Base-by-base conservation (phyloP, 768 basidiomycete genomes). In the Pleurotus tuber-regium region DNA sequence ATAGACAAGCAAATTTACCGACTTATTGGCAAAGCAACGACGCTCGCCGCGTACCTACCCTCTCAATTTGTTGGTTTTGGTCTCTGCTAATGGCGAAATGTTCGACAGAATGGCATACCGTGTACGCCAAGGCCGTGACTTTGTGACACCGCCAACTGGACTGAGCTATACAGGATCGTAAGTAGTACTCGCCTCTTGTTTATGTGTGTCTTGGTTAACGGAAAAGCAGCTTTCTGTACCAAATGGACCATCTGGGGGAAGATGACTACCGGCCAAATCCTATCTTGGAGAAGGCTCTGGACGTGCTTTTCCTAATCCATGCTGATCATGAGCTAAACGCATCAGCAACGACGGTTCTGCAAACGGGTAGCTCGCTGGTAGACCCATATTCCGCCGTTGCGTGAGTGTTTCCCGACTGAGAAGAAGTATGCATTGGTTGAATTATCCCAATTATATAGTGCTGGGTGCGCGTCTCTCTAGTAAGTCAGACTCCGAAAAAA, bases 1-100 rank as follows among this genome's bases (percentile, higher is more conserved):
- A 90, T 96, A 87, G 93, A 95, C 67, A 92, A 91, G 73, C 93
- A 95, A 66, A 93, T 95, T 36, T 92, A 85, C 65, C 75, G 92
- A 57, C 69, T 94, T 4, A 88, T 93, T 47, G 92, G 93, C 36
- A 95, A 94, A 63, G 86, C 88, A 7, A 92, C 88, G 4, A 92
- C 91, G 0, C 74, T 95, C 33, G 92, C 92, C 54, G 91, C 92
- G 80, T 89, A 56, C 42, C 84, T 72, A 24, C 24, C 44, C n/a
- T 19, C 4, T 35, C 10, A 16, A 36, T 41, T 35, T 52, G 21
- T 24, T 29, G 43, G n/a, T 36, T 2, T 50, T 50, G 30, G 16
- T 29, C 7, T 4, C 2, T 29, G 40, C 18, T 39, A 52, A 30
- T 53, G 28, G 53, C 31, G 30, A 40, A 10, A 23, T 18, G 24